These are phyloP conservation scores for Arthrobotrys entomopaga DNA, from an alignment of 2,329 filamentous ascomycete genomes.

Conservation along the genomic window DNA sequence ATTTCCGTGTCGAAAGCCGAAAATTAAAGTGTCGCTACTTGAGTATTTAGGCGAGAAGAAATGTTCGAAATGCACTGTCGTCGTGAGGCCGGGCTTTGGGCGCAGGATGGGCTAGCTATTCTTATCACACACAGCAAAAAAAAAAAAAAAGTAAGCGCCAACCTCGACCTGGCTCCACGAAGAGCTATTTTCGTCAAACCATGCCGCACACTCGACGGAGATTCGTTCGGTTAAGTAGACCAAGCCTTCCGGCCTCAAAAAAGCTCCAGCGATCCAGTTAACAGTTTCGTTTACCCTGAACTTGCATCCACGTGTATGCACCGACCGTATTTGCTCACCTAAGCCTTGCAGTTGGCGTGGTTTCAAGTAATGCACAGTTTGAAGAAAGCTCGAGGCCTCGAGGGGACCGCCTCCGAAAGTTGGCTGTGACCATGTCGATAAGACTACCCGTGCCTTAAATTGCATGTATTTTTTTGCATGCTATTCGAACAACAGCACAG, in stretches of 20 bases:
- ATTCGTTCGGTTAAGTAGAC: constrained; percentile 35
- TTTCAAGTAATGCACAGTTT: constrained; percentile 42
- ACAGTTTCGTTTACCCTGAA: constrained; percentile 21
- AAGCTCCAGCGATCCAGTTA: constrained; percentile 2
- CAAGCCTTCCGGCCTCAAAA: constrained; percentile 29
- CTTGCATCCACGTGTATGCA: constrained; percentile 30
- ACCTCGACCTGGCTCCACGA: constrained; percentile 1
- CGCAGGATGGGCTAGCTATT: constrained; percentile 3
- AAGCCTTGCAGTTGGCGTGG: constrained; percentile 47
- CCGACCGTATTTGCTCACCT: constrained; percentile 37
- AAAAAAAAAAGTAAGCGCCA: constrained; percentile 15
- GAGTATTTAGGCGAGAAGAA: too few species aligned
- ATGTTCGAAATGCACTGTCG: too few species aligned
- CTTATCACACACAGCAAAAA: constrained; percentile 11
- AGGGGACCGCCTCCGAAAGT: background rate
- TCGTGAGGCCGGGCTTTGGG: background rate
- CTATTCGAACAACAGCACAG: too few species aligned
- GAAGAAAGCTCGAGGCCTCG: too few species aligned
- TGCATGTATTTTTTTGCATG: too few species aligned
- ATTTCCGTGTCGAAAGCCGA: too few species aligned
- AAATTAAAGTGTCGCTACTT: too few species aligned
- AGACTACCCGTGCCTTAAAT: background rate
- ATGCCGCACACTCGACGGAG: constrained; percentile 5
- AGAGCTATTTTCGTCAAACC: constrained; percentile 16
- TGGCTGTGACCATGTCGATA: constrained; percentile 3